These are phyloP conservation scores for Pelargonium australe DNA, from an alignment of 441 rosid genomes.

Conservation along the genomic window DNA sequence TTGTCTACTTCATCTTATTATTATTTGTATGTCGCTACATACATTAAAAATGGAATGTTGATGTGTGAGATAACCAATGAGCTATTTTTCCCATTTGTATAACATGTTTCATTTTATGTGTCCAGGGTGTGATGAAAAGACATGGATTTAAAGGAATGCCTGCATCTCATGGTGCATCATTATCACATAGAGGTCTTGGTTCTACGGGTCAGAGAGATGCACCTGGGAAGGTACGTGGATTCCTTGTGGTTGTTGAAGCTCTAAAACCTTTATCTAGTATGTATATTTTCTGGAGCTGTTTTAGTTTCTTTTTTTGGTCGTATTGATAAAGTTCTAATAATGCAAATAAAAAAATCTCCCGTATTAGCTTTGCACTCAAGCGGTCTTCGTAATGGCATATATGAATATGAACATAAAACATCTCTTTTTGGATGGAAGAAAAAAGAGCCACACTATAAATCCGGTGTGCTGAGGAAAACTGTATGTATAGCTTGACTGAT, in stretches of 20 bases:
- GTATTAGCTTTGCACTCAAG: too few relatives aligned
- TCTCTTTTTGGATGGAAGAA: too few relatives aligned
- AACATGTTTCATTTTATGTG: conserved; percentile 11
- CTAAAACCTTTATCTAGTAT: neutral
- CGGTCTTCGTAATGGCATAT: too few relatives aligned
- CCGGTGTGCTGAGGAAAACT: too few relatives aligned
- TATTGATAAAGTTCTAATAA: too few relatives aligned
- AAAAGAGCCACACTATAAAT: too few relatives aligned
- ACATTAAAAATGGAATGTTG: neutral
- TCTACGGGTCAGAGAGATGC: conserved; percentile 98
- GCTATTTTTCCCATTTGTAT: neutral
- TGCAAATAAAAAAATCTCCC: too few relatives aligned
- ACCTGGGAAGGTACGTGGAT: conserved; percentile 72
- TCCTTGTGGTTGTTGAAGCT: neutral
- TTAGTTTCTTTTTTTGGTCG: too few relatives aligned
- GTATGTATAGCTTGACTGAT: neutral
- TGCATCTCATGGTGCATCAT: conserved; percentile 79
- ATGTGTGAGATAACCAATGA: neutral
- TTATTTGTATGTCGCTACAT: neutral
- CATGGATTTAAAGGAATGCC: conserved; percentile 51
- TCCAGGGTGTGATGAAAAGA: conserved; percentile 92
- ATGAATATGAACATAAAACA: too few relatives aligned
- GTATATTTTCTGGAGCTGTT: too few relatives aligned
- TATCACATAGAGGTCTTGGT: conserved; percentile 71
- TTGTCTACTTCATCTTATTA: neutral